Conservation (phyloP, 108 stramenopile genomes). For the Cafeteria roenbergensis region DNA sequence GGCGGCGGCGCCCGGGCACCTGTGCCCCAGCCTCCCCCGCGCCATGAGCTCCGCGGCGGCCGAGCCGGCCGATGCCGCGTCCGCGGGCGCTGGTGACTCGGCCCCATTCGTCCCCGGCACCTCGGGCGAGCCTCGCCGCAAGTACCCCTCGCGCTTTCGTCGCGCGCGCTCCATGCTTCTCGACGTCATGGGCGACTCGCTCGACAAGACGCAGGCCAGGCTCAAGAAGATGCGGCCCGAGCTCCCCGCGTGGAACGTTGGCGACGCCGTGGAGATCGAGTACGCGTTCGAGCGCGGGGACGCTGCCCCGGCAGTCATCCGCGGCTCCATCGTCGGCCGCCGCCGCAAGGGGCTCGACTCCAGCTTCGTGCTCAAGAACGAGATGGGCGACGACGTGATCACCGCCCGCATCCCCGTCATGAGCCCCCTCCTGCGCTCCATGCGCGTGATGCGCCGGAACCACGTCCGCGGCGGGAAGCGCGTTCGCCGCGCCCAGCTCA, state of each 20-base stretch:
- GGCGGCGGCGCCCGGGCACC: no score
- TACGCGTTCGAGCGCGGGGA: not conserved
- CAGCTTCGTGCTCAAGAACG: not conserved
- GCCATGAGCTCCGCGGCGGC: no score
- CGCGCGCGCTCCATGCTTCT: no score
- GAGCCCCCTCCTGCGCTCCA: not conserved
- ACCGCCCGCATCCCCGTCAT: not conserved
- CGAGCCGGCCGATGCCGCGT: no score
- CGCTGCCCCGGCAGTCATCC: not conserved
- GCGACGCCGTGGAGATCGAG: conserved; percentile 8
- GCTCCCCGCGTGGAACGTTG: not conserved
- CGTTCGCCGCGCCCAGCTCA: not conserved
- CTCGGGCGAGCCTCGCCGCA: no score
- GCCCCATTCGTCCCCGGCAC: no score
- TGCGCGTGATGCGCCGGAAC: not conserved
- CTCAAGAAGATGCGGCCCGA: not conserved
- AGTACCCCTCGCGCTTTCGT: no score
- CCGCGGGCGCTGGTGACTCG: no score
- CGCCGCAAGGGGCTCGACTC: not conserved
- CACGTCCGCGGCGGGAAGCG: not conserved
- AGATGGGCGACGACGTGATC: not conserved
- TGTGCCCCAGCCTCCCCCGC: no score
- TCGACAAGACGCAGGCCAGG: no score
- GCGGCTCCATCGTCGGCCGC: not conserved
- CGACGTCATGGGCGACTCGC: no score